Evolutionary conservation across 2,329 filamentous ascomycete genomes (phyloP).

Genomic region (Gnomoniopsis smithogilvyi): DNA sequence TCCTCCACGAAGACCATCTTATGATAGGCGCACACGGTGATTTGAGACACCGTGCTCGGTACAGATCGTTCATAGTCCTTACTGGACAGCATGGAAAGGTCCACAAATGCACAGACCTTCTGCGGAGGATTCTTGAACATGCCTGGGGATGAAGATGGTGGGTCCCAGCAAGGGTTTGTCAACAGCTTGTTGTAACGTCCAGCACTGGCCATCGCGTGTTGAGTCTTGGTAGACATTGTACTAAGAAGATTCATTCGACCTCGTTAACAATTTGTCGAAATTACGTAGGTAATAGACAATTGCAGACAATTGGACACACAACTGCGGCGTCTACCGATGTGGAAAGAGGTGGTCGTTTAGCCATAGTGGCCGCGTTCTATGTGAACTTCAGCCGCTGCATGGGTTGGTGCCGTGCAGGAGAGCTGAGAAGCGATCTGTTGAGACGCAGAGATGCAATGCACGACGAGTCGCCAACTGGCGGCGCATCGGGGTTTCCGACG

Average conservation of each 20-base stretch:
- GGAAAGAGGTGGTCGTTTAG: background rate
- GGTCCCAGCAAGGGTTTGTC: slow-evolving; percentile 9
- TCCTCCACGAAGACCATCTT: background rate
- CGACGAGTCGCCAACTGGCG: slow-evolving; percentile 3
- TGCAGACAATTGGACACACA: slow-evolving; percentile 6
- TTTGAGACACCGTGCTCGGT: background rate
- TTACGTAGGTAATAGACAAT: background rate
- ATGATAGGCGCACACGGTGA: background rate
- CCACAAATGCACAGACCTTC: slow-evolving; percentile 12
- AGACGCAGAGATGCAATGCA: slow-evolving; percentile 10
- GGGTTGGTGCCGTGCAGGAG: slow-evolving; percentile 1
- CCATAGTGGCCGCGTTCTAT: background rate
- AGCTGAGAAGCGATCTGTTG: slow-evolving; percentile 11
- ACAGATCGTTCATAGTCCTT: background rate
- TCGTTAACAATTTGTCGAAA: background rate
- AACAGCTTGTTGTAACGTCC: slow-evolving; percentile 17
- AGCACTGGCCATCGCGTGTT: background rate
- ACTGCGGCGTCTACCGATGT: background rate
- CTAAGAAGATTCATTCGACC: background rate
- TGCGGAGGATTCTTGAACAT: slow-evolving; percentile 14
- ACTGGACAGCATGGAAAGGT: background rate
- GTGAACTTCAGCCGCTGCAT: slow-evolving; percentile 10
- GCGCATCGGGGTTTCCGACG: background rate
- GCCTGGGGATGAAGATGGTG: slow-evolving; percentile 1
- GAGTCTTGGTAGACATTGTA: too few species aligned